A percentile compares a stretch with the other conserved stretches of the same genome.
These are phyloP conservation scores for Kluyveromyces aestuarii DNA, from an alignment of 805 yeast species.

Conservation along the genomic window DNA sequence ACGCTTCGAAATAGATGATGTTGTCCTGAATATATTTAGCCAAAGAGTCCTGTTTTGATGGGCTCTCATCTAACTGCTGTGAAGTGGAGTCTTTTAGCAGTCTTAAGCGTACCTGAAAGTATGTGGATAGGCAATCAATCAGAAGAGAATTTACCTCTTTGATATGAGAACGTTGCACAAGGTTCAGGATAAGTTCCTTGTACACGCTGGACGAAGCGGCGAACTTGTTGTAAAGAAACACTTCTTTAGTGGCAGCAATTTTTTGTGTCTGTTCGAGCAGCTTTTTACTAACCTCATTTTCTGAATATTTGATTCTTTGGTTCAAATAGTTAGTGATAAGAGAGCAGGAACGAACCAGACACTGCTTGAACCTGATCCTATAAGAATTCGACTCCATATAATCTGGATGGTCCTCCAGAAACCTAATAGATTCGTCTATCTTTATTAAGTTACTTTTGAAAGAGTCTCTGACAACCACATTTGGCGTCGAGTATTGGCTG, in stretches of 20 bases:
- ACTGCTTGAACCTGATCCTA: conserved; percentile 66
- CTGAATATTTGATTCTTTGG: conserved; percentile 29
- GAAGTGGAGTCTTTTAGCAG: conserved; percentile 38
- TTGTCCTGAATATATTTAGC: conserved; percentile 56
- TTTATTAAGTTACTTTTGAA: conserved; percentile 46
- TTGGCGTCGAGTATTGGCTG: conserved; percentile 57
- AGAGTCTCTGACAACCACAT: conserved; percentile 48
- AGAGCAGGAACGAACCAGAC: conserved; percentile 73
- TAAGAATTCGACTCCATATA: conserved; percentile 66
- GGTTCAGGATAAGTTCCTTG: neutral
- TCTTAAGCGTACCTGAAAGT: conserved; percentile 47
- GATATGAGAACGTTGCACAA: conserved; percentile 15
- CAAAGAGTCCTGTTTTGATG: conserved; percentile 11
- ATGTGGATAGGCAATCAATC: conserved; percentile 52
- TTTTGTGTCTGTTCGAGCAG: conserved; percentile 13
- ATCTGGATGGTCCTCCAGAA: conserved; percentile 44
- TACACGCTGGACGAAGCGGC: conserved; percentile 28
- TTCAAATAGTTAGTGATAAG: conserved; percentile 60
- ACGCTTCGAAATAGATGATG: conserved; percentile 48
- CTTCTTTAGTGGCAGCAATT: conserved; percentile 34
- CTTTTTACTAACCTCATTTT: conserved; percentile 24
- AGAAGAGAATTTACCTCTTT: conserved; percentile 46
- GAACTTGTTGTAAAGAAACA: conserved; percentile 61
- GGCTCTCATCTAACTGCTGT: conserved; percentile 29
- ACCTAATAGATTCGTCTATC: conserved; percentile 59